Conservation (phyloP, 495 filamentous ascomycete species). For the Aspergillus kassunensis region DNA sequence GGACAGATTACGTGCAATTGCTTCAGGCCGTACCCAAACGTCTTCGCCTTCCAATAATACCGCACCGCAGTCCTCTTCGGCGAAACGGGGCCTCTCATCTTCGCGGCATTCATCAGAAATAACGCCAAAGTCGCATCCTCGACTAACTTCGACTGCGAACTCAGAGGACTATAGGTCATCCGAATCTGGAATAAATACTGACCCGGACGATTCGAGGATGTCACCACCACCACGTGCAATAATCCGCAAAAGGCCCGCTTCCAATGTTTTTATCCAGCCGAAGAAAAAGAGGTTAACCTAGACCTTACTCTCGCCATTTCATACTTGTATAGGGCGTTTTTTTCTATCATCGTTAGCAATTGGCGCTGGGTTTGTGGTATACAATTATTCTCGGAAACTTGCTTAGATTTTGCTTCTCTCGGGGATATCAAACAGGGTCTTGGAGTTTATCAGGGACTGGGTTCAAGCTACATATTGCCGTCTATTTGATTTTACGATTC, state of each 20-base stretch:
- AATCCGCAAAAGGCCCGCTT: constrained; percentile 31
- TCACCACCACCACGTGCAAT: constrained; percentile 20
- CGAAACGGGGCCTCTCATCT: not conserved
- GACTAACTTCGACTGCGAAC: not conserved
- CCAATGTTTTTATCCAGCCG: constrained; percentile 39
- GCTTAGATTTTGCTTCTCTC: not conserved
- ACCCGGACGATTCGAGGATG: constrained; percentile 1
- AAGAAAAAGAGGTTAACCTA: constrained; percentile 30
- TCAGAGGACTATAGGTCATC: not conserved
- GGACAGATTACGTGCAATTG: constrained; percentile 27
- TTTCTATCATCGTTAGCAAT: not conserved
- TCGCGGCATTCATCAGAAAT: not conserved
- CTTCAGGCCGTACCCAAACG: constrained; percentile 19
- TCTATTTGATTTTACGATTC: not conserved
- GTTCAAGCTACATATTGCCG: not conserved
- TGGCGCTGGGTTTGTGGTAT: not conserved
- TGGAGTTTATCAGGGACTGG: not conserved
- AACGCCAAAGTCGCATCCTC: not conserved
- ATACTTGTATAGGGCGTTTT: not conserved
- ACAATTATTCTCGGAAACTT: not conserved
- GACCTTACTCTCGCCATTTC: not conserved
- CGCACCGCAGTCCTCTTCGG: not conserved
- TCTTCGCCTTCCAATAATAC: not conserved
- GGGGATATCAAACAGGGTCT: not conserved
- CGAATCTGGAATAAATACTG: not conserved